Evolutionary conservation across 768 basidiomycete species (phyloP), one percentile per base, ranked within the genome.

Genomic region (Phaeotremella skinneri): DNA sequence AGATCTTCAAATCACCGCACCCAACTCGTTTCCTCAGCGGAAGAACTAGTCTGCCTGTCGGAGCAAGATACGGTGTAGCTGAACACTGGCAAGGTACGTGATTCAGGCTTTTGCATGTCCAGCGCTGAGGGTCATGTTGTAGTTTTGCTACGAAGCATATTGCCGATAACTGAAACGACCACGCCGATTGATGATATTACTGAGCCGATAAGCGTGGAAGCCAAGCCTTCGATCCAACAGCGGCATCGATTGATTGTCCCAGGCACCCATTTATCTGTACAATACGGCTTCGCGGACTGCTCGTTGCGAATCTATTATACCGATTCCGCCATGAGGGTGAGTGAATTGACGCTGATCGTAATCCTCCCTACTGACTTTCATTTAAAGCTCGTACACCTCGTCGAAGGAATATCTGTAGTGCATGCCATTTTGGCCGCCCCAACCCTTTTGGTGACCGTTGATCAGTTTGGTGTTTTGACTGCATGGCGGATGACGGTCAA

Each of bases 381-480:
- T 31, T 23, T 23, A 3, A 63, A 89, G 87, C 75, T 87, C 27
- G 83, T 86, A 0, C 88, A 91, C 79, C 84, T 88, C 11, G 81
- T 90, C 16, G 92, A 96, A 69, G 83, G 84, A 20, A 83, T 85
- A 1, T 83, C 79, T 47, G 86, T 86, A 57, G 85, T 82, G 11
- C 89, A 89, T 55, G 90, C 88, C 1, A 80, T 81, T 1, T 91
- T 93, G 68, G 86, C 89, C 0, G 89, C 91, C 72, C 77, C 82
- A 5, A 82, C 81, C 21, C 84, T 83, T 34, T 80, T 96, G 14
- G 84, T 89, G 16, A 92, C 91, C 1, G 91, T 90, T 1, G 88
- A 86, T 14, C 82, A 82, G 42, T 88, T 90, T 69, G 85, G 86
- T 59, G 87, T 85, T 9, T 84, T 96, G n/a, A 84, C 89, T 3